A percentile compares a stretch with the other conserved stretches of the same genome.
Conservation (phyloP, 2,329 filamentous ascomycete genomes). For the Periconia sp. region DNA sequence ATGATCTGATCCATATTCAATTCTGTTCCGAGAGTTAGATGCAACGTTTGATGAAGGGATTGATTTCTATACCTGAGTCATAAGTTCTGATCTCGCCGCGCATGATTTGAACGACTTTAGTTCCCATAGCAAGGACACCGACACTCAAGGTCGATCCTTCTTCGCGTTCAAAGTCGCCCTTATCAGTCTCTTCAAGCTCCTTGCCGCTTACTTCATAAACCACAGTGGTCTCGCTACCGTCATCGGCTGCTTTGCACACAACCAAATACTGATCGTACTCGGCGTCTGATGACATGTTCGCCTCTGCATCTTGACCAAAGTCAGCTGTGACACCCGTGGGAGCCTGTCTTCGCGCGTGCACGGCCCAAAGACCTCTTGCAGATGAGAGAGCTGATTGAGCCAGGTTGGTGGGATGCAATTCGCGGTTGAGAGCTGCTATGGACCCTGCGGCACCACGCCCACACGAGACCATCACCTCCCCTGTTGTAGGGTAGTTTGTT, state of each 20-base stretch:
- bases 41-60: too few species aligned
- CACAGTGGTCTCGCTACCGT: slow-evolving; percentile 76
- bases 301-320: slow-evolving; percentile 50
- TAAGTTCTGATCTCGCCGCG: slow-evolving; percentile 89
- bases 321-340: slow-evolving; percentile 61
- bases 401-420: slow-evolving; percentile 75
- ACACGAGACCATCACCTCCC: slow-evolving; percentile 62
- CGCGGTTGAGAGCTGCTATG: slow-evolving; percentile 77
- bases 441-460: slow-evolving; percentile 72
- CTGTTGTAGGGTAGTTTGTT: slow-evolving; percentile 31
- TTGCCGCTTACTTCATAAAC: slow-evolving; percentile 78
- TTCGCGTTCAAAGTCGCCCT: slow-evolving; percentile 89
- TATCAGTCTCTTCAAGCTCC: slow-evolving; percentile 75
- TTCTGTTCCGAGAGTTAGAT: slow-evolving; percentile 60
- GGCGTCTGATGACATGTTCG: slow-evolving; percentile 53
- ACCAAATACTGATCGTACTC: slow-evolving; percentile 83
- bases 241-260: slow-evolving; percentile 70
- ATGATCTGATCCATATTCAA: slow-evolving; percentile 89
- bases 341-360: slow-evolving; percentile 71
- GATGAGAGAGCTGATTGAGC: slow-evolving; percentile 75
- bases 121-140: slow-evolving; percentile 79
- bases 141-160: slow-evolving; percentile 87
- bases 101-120: slow-evolving; percentile 84
- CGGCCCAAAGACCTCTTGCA: slow-evolving; percentile 80
- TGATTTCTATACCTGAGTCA: slow-evolving; percentile 80